Evolutionary conservation across 352 stramenopile species (phyloP).

Genomic region (Elongisporangium prolatum): DNA sequence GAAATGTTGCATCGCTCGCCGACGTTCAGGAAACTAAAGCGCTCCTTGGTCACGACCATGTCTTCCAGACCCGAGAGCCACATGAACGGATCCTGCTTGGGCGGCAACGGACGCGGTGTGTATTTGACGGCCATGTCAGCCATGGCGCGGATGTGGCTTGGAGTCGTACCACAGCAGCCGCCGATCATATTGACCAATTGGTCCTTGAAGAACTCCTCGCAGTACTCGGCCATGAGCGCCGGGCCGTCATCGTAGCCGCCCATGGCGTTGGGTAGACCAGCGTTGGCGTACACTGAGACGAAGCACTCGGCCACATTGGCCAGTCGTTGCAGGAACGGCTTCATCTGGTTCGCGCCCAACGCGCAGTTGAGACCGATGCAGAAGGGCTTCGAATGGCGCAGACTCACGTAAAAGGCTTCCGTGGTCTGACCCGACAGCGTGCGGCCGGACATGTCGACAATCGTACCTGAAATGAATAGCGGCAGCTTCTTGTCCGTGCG

Average conservation of each 20-base stretch:
- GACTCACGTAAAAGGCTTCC: slow-evolving; percentile 95
- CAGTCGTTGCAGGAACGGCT: slow-evolving; percentile 92
- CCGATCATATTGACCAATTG: slow-evolving; percentile 96
- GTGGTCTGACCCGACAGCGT: slow-evolving; percentile 96
- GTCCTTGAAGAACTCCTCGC: slow-evolving; percentile 94
- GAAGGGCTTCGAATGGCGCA: slow-evolving; percentile 95
- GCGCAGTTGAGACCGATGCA: slow-evolving; percentile 97
- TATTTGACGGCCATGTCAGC: slow-evolving; percentile 74
- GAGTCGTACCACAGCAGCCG: slow-evolving; percentile 95
- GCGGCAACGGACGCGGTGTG: slow-evolving; percentile 76
- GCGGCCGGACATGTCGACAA: slow-evolving; percentile 95
- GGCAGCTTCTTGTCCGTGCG: slow-evolving; percentile 88
- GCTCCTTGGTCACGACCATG: slow-evolving; percentile 91
- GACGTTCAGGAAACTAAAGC: slow-evolving; percentile 95
- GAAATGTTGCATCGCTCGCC: slow-evolving; percentile 96
- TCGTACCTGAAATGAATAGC: slow-evolving; percentile 95
- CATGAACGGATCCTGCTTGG: slow-evolving; percentile 89
- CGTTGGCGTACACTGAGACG: slow-evolving; percentile 96
- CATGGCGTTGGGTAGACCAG: slow-evolving; percentile 96
- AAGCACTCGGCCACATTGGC: slow-evolving; percentile 94
- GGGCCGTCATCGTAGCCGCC: slow-evolving; percentile 95
- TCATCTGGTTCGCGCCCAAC: slow-evolving; percentile 95
- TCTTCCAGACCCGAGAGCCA: slow-evolving; percentile 95
- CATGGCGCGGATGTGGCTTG: slow-evolving; percentile 92
- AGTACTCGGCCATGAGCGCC: slow-evolving; percentile 91